phyloP scores from a whole-genome alignment of 2,329 filamentous ascomycete species.

The Onygenales sp. region DNA sequence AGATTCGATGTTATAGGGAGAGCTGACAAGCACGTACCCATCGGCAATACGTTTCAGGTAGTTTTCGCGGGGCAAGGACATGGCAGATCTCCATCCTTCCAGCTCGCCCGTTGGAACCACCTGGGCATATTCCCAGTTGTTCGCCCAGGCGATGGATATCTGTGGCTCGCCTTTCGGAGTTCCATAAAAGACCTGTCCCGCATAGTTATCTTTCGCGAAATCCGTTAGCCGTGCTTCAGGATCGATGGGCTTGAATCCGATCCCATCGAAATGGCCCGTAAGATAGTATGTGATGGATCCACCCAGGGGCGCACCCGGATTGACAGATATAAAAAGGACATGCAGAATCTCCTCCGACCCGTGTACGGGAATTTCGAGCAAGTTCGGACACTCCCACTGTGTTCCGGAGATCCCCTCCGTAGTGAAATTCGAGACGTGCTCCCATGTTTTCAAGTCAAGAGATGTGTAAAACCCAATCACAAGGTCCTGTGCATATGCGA shows the following conservation, averaged over 20 bases:
- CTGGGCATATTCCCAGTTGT: constrained; percentile 51
- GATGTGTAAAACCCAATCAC: constrained; percentile 19
- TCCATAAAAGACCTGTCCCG: constrained; percentile 47
- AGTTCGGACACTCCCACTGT: constrained; percentile 23
- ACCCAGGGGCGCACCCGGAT: constrained; percentile 26
- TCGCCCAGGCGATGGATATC: constrained; percentile 47
- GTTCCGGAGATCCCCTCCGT: constrained; percentile 19
- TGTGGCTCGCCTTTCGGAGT: constrained; percentile 30
- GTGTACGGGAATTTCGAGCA: constrained; percentile 46
- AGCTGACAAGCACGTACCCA: constrained; percentile 42
- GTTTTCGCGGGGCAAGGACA: constrained; percentile 44
- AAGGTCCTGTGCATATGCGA: constrained; percentile 12
- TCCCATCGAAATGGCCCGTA: constrained; percentile 54
- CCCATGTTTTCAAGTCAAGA: constrained; percentile 19
- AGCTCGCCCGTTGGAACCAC: constrained; percentile 42
- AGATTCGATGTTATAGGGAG: constrained; percentile 37
- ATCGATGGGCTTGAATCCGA: constrained; percentile 36
- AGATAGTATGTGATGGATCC: constrained; percentile 20
- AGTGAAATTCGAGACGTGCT: constrained; percentile 16
- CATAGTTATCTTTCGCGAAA: constrained; percentile 29
- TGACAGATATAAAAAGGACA: constrained; percentile 22
- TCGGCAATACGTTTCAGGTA: constrained; percentile 44
- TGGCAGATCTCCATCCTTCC: constrained; percentile 45
- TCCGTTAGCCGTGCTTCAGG: constrained; percentile 16
- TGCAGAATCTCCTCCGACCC: constrained; percentile 13